Base-by-base conservation (phyloP, 2,329 filamentous ascomycete species). In the Trichophaea hybrida region DNA sequence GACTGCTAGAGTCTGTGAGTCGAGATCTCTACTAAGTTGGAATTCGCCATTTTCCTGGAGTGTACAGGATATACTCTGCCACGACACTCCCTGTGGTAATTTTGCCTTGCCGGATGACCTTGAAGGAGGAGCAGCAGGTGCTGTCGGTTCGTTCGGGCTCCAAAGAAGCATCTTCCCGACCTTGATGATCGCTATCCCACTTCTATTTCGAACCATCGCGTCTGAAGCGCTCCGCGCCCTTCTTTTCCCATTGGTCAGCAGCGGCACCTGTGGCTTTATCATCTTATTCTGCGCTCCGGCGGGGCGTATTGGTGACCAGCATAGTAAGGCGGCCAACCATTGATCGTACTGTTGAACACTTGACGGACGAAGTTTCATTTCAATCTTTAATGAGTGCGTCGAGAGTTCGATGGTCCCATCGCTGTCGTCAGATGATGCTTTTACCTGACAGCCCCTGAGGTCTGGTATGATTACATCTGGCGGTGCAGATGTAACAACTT, bases 21-120 rank as follows among this genome's bases (percentile, higher is more conserved):
- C 90, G 58, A 86, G 84, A 68, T 96, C 91, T 1, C 86, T 86
- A 71, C 93, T 84, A 8, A 98, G 79, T 69, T 91, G 94, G 70
- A 98, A 84, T 69, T 94, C 88, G 59, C 93, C 93, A 68, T 95
- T 95, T 70, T 97, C 93, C 66, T 94, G 87, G 31, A 98, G 76
- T 15, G 93, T 94, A 72, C 90, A 96, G 34, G 89, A 96, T 3
- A 97, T 88, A 64, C 81, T 81, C 68, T 86, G 82, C 93, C 93
- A 97, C 8, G 84, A n/a, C 33, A 57, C 54, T 38, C 61, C 60
- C 24, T 48, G 31, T 24, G 55, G 58, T 12, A 38, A 35, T 13
- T 60, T 59, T 1, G 12, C 13, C 57, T 58, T 64, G 10, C 46
- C 59, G 4, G 57, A 58, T n/a, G 40, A 49, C 15, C 52, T 57